phyloP scores from a whole-genome alignment of 495 filamentous ascomycete species.

The Penicillium turbatum region DNA sequence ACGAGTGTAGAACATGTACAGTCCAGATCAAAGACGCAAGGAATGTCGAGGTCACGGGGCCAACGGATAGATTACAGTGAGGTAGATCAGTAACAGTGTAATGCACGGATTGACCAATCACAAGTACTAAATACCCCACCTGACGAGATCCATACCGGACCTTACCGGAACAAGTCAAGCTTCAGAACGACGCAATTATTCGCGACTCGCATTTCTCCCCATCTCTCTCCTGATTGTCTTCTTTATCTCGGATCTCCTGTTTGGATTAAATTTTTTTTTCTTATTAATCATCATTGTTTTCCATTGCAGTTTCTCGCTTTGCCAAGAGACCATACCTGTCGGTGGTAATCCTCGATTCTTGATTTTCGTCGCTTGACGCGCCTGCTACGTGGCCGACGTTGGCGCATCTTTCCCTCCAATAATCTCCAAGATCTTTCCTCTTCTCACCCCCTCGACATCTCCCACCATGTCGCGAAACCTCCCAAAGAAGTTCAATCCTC shows the following conservation, averaged over 20 bases:
- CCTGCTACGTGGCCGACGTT: conserved; percentile 48
- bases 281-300: conserved; percentile 2
- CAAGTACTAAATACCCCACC: background rate
- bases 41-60: conserved; percentile 20
- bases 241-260: conserved; percentile 13
- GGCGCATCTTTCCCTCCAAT: conserved; percentile 23
- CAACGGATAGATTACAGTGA: conserved; percentile 11
- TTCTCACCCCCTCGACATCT: conserved; percentile 1
- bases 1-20: background rate
- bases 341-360: conserved; percentile 9
- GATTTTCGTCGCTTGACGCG: conserved; percentile 31
- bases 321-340: background rate
- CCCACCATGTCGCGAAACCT: conserved; percentile 61
- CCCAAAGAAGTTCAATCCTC: conserved; percentile 69
- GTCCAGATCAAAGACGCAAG: background rate
- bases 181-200: conserved; percentile 13
- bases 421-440: background rate
- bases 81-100: conserved; percentile 5
- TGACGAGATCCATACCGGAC: conserved; percentile 15
- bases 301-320: background rate
- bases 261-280: background rate
- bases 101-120: conserved; percentile 9
- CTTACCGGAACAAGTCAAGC: conserved; percentile 28
- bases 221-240: conserved; percentile 26
- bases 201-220: conserved; percentile 14